Evolutionary conservation across 2,329 filamentous ascomycete genomes (phyloP).

Genomic region (Raffaelea albimanens): DNA sequence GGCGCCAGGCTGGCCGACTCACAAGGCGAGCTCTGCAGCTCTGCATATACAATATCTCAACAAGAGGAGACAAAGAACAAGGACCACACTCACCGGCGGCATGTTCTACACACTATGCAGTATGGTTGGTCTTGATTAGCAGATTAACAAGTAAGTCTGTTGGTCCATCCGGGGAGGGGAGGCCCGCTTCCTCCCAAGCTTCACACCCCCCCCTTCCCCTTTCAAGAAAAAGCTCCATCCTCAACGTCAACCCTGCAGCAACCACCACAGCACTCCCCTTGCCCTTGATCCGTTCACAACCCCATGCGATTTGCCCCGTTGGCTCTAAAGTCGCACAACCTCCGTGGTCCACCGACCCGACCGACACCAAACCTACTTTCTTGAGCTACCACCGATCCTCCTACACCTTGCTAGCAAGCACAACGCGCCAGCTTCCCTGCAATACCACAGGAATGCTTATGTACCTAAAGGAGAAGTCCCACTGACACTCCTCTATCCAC

Average conservation of each 20-base stretch:
- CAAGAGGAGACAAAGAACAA: too few relatives aligned
- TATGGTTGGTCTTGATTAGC: too few relatives aligned
- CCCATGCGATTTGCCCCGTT: conserved; percentile 33
- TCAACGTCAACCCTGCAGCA: conserved; percentile 25
- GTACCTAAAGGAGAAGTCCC: conserved; percentile 4
- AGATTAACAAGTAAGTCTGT: background rate
- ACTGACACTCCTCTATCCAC: conserved; percentile 9
- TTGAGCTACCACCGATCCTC: conserved; percentile 16
- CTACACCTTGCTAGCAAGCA: background rate
- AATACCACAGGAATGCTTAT: background rate
- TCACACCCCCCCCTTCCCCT: background rate
- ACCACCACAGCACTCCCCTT: conserved; percentile 6
- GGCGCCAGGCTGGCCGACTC: too few relatives aligned
- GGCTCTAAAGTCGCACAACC: conserved; percentile 41
- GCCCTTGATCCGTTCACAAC: conserved; percentile 19
- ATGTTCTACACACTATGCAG: too few relatives aligned
- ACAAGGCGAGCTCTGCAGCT: too few relatives aligned
- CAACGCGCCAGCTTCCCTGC: background rate
- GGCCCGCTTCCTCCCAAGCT: conserved; percentile 2
- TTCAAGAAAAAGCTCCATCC: conserved; percentile 4
- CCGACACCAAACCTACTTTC: conserved; percentile 23
- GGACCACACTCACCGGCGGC: too few relatives aligned
- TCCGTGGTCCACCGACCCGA: conserved; percentile 33
- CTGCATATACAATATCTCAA: too few relatives aligned
- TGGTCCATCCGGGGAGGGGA: background rate